A percentile compares a stretch with the other conserved stretches of the same genome.
phyloP scores from a whole-genome alignment of 208 protist genomes.

The Histomonas meleagridis region DNA sequence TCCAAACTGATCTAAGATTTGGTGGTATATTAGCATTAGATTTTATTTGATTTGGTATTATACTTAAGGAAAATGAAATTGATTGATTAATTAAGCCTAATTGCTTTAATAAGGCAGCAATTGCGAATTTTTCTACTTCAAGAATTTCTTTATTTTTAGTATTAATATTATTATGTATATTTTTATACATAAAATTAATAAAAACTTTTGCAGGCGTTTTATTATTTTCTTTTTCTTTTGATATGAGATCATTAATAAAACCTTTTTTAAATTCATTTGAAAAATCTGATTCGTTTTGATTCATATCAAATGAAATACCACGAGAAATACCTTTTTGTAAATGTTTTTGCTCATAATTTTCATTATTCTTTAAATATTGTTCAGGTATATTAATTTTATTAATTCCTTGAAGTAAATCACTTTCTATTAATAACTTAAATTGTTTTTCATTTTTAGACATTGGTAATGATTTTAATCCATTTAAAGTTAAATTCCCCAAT shows the following conservation, averaged over 20 bases:
- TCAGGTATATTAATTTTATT: no score
- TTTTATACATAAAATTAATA: neutral
- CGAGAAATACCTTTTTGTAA: neutral
- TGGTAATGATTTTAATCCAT: neutral
- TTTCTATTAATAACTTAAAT: neutral
- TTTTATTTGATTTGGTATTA: neutral
- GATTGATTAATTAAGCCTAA: neutral
- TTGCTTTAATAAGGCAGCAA: neutral
- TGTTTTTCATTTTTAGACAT: neutral
- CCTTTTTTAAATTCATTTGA: neutral
- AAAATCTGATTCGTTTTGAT: neutral
- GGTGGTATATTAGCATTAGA: neutral
- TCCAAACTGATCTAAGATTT: neutral
- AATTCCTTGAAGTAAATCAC: neutral
- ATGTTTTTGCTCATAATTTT: neutral
- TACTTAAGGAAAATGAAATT: neutral
- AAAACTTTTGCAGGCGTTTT: neutral
- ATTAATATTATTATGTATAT: neutral
- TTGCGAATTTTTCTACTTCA: neutral
- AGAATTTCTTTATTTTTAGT: neutral
- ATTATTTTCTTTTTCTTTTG: neutral
- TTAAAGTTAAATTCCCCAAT: neutral
- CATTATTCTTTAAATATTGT: neutral
- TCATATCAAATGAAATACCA: neutral
- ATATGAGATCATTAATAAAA: neutral